Base-by-base conservation (phyloP, 257 asterid genomes). In the Solanum okadae region DNA sequence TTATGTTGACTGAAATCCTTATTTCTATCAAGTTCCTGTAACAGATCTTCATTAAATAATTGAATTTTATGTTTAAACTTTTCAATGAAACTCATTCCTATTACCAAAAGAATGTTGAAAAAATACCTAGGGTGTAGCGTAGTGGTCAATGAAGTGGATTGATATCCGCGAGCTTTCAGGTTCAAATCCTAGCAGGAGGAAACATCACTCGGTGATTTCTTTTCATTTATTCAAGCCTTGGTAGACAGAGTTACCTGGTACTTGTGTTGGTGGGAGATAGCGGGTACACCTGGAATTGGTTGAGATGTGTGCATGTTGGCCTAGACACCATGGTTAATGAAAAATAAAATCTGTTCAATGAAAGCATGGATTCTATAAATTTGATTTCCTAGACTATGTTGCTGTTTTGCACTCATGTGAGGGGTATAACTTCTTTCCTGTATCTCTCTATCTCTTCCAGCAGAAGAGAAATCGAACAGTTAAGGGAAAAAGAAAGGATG, bases 401-500 rank as follows among this genome's bases (percentile, higher is more conserved):
- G 38, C 37, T 46, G n/a, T 78, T 16, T 78, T 15, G 65, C 35
- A 42, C 65, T 78, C 37, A 9, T 8, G 34, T 34, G 5, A 25
- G 84, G 63, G 37, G 65, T 78, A 25, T 78, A 42, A 78, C 85
- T 46, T 46, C 11, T 29, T 46, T 65, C 18, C 27, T 79, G 65
- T 44, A 44, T 79, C 40, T 78, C 35, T 81, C 68, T 29, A 85
- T 87, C 34, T 73, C 89, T 63, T 89, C 90, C 84, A 91, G 87
- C 88, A 93, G 94, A 92, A 88, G 89, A 91, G 93, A 88, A 86
- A 88, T 88, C 92, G 91, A 86, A 70, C 31, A 86, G 20, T 27
- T 81, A 83, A 90, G 33, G 94, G 93, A 38, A 95, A 90, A 91
- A 91, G 88, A 88, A 94, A 92, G 85, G 88, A 89, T 77, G 38